Evolutionary conservation across 192 early-diverging fungal species (phyloP).

Genomic region (Backusella psychrophila): DNA sequence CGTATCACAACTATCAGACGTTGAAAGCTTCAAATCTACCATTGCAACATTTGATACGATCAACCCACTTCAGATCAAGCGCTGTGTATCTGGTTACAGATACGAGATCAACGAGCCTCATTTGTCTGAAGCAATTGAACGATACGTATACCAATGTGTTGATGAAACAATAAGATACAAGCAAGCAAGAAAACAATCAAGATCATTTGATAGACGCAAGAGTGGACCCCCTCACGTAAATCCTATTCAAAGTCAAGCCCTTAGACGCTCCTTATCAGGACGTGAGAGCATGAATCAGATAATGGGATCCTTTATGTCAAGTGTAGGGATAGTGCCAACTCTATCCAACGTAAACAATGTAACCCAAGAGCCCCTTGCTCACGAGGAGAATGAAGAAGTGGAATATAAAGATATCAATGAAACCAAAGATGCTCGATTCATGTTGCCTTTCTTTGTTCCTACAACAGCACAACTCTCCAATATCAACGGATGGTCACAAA

Average conservation of each 20-base stretch:
- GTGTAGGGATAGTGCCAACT: constrained; percentile 3
- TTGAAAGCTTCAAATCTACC: constrained; percentile 73
- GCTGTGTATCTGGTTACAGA: constrained; percentile 74
- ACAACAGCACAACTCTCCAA: constrained; percentile 42
- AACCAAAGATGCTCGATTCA: constrained; percentile 49
- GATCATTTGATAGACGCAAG: constrained; percentile 15
- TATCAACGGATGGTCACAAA: neutral
- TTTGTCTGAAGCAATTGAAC: constrained; percentile 70
- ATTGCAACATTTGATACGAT: constrained; percentile 61
- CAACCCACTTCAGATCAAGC: constrained; percentile 71
- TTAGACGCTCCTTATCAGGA: constrained; percentile 17
- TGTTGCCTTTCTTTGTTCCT: constrained; percentile 63
- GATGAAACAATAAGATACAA: constrained; percentile 53
- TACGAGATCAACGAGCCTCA: constrained; percentile 86
- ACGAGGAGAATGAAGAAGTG: constrained; percentile 6
- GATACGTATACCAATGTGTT: constrained; percentile 71
- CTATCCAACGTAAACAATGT: neutral
- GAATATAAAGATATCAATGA: constrained; percentile 34
- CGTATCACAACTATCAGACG: constrained; percentile 65
- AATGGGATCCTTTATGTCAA: constrained; percentile 30
- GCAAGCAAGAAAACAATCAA: constrained; percentile 18
- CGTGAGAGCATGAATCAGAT: constrained; percentile 32
- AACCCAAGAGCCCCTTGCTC: neutral
- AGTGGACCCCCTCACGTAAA: constrained; percentile 1
- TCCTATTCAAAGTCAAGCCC: neutral